phyloP scores from a whole-genome alignment of 2,329 filamentous ascomycete species.

The Microdochium nivale region DNA sequence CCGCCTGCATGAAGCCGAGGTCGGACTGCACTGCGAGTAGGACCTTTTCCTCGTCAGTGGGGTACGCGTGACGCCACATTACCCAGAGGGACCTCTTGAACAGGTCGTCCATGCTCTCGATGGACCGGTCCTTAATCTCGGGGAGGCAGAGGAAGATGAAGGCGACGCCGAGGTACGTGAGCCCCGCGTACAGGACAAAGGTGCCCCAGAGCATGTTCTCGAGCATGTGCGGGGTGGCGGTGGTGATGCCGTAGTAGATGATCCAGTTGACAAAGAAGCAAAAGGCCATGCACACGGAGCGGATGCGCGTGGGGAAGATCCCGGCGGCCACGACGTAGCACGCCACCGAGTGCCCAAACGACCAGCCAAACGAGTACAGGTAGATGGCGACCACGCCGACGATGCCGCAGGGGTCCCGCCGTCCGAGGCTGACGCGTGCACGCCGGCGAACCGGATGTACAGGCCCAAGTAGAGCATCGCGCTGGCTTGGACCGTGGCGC shows the following conservation, averaged over 20 bases:
- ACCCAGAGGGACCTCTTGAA: conserved; percentile 29
- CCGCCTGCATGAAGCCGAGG: no score
- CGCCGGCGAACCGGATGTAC: conserved; percentile 23
- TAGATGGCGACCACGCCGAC: conserved; percentile 25
- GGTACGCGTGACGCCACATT: conserved; percentile 30
- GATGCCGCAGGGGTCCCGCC: conserved; percentile 27
- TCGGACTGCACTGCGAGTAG: conserved; percentile 17
- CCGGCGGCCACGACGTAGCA: conserved; percentile 19
- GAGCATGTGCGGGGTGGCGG: conserved; percentile 24
- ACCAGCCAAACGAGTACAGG: conserved; percentile 19
- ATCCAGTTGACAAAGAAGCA: conserved; percentile 24
- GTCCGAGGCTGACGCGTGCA: conserved; percentile 9
- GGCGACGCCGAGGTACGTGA: conserved; percentile 25
- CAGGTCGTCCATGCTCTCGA: conserved; percentile 41
- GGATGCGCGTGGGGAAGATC: conserved; percentile 22
- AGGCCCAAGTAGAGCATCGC: conserved; percentile 22
- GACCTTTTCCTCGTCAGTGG: conserved; percentile 23
- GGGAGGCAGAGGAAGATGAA: conserved; percentile 39
- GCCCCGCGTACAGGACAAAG: conserved; percentile 23
- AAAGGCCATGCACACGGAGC: conserved; percentile 18
- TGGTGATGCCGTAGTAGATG: conserved; percentile 20
- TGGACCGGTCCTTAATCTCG: conserved; percentile 38
- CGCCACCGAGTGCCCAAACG: conserved; percentile 16
- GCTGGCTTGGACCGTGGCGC: conserved; percentile 18
- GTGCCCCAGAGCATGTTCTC: conserved; percentile 25